phyloP scores from a whole-genome alignment of 768 basidiomycete genomes.

The Rhizopogon roseolus region DNA sequence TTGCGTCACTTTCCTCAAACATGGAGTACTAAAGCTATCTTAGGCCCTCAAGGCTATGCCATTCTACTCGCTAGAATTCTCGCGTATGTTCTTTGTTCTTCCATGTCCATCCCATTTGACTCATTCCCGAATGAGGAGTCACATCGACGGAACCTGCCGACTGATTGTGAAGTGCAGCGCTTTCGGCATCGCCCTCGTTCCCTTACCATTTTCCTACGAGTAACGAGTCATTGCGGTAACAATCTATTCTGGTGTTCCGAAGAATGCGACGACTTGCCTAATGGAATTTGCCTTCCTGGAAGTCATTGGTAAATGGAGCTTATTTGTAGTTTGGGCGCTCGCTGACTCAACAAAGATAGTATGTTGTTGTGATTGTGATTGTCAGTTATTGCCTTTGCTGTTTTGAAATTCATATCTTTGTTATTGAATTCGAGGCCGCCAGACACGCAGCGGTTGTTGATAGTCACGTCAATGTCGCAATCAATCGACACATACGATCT shows the following conservation, averaged over 20 bases:
- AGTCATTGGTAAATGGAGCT: slow-evolving; percentile 10
- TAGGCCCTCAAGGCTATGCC: slow-evolving; percentile 8
- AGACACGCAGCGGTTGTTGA: background rate
- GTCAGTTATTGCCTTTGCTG: background rate
- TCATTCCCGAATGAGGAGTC: background rate
- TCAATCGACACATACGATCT: background rate
- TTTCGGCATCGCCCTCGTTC: slow-evolving; percentile 11
- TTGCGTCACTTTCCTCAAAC: slow-evolving; percentile 19
- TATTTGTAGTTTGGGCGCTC: slow-evolving; percentile 20
- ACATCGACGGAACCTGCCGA: slow-evolving; percentile 4
- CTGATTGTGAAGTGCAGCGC: slow-evolving; percentile 4
- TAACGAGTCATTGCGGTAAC: slow-evolving; percentile 10
- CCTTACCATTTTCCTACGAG: background rate
- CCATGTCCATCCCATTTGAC: slow-evolving; percentile 2
- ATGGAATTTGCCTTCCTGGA: slow-evolving; percentile 4
- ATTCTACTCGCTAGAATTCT: background rate
- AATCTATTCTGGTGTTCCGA: slow-evolving; percentile 3
- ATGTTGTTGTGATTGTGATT: background rate
- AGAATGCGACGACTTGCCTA: slow-evolving; percentile 1
- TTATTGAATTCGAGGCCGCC: background rate
- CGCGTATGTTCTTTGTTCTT: slow-evolving; percentile 1
- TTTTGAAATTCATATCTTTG: background rate
- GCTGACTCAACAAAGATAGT: slow-evolving; percentile 10
- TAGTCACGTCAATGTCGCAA: background rate
- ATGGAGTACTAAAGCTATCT: slow-evolving; percentile 21